Base-by-base conservation (phyloP, 202 grass and related monocot species). In the Setaria viridis region DNA sequence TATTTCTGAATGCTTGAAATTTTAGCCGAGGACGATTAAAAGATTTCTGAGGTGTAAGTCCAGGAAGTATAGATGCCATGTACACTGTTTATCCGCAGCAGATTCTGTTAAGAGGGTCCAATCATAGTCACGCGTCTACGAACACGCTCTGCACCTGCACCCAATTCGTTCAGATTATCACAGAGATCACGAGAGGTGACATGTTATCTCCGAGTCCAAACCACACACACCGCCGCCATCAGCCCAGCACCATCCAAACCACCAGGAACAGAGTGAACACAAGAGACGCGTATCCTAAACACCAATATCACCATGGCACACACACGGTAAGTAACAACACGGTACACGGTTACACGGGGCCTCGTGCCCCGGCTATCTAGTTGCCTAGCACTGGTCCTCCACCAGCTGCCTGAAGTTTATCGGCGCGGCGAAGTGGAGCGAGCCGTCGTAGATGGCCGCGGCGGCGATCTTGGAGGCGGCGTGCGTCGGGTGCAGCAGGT, bases 401-500 rank as follows among this genome's bases (percentile, higher is more conserved):
- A 78, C 83, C 32, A 97, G 91, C 86, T 97, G 90, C 88, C 57
- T 90, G 65, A 97, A 91, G 41, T 97, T 97, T 57, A 94, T 47
- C 10, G 94, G 92, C 21, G 88, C 43, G 1, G 94, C 94, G 87
- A 97, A 97, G 56, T 71, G 74, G 48, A 54, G 67, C 14, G 94
- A 89, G 30, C 94, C 94, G 85, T 85, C 84, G 87, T 94, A 97
- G 34, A 97, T 92, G 78, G 94, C 94, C 8, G 62, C 80, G 85
- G 93, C 85, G 56, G 43, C 91, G 59, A 95, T 12, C 84, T 92
- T 91, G 84, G 90, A 91, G 2, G 84, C 72, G 37, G 87, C 82
- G 50, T 99, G 91, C 53, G 93, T 94, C 4, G 96, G 96, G 70
- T 96, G 96, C 50, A 96, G 79, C 64, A 89, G 17, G 62, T 99